Evolutionary conservation across 306 rosid species (phyloP).

Genomic region (Rosa lucieae): DNA sequence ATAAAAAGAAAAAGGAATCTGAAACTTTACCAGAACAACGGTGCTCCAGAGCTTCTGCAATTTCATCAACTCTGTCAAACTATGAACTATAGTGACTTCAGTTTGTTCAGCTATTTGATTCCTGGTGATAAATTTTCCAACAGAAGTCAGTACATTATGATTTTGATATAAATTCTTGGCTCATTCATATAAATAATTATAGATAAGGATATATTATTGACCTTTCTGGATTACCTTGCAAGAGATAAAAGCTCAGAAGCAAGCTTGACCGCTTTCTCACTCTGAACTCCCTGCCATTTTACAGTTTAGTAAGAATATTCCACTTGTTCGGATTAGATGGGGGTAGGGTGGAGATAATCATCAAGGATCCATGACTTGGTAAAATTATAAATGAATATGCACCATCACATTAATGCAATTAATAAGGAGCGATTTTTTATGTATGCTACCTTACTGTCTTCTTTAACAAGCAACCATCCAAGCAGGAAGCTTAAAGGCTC

Average conservation of each 20-base stretch:
- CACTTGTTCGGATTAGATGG: not conserved
- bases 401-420: not conserved
- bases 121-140: slow-evolving; percentile 45
- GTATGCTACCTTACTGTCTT: slow-evolving; percentile 46
- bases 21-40: slow-evolving; percentile 59
- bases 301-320: slow-evolving; percentile 1
- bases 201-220: not conserved
- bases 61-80: slow-evolving; percentile 55
- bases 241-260: slow-evolving; percentile 47
- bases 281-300: slow-evolving; percentile 48
- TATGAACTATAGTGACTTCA: slow-evolving; percentile 45
- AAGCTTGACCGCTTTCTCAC: slow-evolving; percentile 44
- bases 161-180: slow-evolving; percentile 23
- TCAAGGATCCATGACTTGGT: slow-evolving; percentile 1
- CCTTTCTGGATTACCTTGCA: slow-evolving; percentile 43
- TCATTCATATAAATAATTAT: not conserved
- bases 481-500: slow-evolving; percentile 75
- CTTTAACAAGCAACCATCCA: slow-evolving; percentile 47
- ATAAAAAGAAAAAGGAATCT: slow-evolving; percentile 10
- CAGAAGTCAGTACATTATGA: not conserved
- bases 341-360: not conserved
- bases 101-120: slow-evolving; percentile 49
- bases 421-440: not conserved
- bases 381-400: not conserved
- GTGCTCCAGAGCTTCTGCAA: slow-evolving; percentile 67